These are phyloP conservation scores for Penicillium sp. DNA, from an alignment of 2,329 filamentous ascomycete species.

Conservation along the genomic window DNA sequence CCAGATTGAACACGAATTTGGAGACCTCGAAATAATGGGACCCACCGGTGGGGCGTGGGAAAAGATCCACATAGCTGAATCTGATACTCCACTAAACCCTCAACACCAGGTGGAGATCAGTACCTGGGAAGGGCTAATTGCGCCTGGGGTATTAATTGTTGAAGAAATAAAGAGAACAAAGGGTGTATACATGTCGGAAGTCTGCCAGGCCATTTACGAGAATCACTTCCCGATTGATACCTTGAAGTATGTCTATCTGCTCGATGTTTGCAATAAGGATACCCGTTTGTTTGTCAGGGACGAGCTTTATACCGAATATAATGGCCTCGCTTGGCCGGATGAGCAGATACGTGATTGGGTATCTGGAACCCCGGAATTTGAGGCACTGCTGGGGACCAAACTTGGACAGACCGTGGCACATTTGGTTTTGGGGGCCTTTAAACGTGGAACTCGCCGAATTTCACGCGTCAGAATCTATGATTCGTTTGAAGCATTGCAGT, in stretches of 20 bases:
- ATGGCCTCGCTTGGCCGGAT: neutral
- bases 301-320: neutral
- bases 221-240: neutral
- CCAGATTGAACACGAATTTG: neutral
- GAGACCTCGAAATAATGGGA: neutral
- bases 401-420: constrained; percentile 2
- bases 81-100: neutral
- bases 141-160: neutral
- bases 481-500: neutral
- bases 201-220: constrained; percentile 2
- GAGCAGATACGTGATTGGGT: neutral
- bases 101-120: neutral
- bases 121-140: neutral
- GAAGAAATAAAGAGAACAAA: constrained; percentile 1
- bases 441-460: constrained; percentile 3
- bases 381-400: constrained; percentile 3
- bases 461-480: neutral
- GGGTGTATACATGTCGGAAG: neutral
- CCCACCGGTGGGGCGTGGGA: neutral
- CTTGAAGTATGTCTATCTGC: neutral
- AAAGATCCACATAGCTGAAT: neutral
- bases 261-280: neutral
- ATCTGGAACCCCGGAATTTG: constrained; percentile 3
- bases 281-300: neutral
- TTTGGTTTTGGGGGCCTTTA: constrained; percentile 8